Base-by-base conservation (phyloP, 441 rosid species). In the Euphorbia schlechtendalii region DNA sequence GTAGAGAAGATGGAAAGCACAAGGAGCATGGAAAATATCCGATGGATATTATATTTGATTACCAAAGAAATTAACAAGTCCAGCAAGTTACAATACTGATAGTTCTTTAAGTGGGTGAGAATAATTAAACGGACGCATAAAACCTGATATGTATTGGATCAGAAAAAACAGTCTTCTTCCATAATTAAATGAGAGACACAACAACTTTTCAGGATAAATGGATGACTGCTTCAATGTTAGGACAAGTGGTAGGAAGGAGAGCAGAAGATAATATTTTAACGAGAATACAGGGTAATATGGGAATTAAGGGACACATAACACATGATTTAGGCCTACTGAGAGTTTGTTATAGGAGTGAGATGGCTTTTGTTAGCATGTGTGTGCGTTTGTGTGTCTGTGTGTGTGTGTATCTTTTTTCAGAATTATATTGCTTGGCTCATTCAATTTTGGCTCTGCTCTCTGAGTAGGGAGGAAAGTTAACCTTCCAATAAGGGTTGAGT, bases 161-260 rank as follows among this genome's bases (percentile, higher is more conserved):
- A 59, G 32, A 60, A 2, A 40, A 10, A 24, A 24, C 55, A 14
- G 10, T 61, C 38, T 12, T n/a, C 65, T 61, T 61, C 56, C 40
- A 9, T 2, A 30, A 62, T n/a, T 20, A n/a, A 53, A 62, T n/a
- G 17, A 48, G 27, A 27, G 8, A 45, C 17, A 53, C n/a, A 17
- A 25, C 13, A 7, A 46, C 28, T 45, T n/a, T 43, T 20, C 18
- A 14, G 56, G 43, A 63, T 54, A 63, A 28, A n/a, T 63, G 66
- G 15, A 55, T 30, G 43, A 63, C 49, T 32, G 25, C 11, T 17
- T 43, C 18, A 3, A 12, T 25, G 1, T 22, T 15, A 4, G 25
- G 38, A 32, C 4, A 3, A 34, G 8, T 28, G 17, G 24, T 18
- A 0, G 27, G 32, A 9, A 30, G 22, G 40, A 13, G 32, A 20